Base-by-base conservation (phyloP, 2,329 filamentous ascomycete genomes). In the Penicillium oxalicum region DNA sequence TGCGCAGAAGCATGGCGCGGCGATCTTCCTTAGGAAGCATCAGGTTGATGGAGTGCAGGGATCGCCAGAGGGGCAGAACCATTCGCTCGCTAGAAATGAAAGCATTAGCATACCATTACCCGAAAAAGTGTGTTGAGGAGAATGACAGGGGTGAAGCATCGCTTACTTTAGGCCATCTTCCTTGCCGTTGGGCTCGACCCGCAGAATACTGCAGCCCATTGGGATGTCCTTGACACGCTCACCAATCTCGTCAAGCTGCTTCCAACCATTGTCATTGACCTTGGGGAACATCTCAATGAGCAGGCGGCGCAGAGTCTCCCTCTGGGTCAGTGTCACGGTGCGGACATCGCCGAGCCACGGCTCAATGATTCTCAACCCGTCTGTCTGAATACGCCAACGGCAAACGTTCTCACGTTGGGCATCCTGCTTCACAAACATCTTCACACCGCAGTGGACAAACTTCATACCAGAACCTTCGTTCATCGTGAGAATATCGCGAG, bases 361-460 rank as follows among this genome's bases (percentile, higher is more conserved):
- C 64, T 95, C 87, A 33, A 96, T 77, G 57, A 98, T 90, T 8
- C 87, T 83, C 73, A 98, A 83, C 25, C 93, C 93, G 70, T 98
- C 93, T 9, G 86, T 87, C 75, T 98, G 93, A 60, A 98, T 93
- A 40, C 93, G 83, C 93, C 93, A 98, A 50, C 86, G 81, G 74
- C 91, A 95, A 32, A 93, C 86, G 47, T 91, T 86, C 33, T 86
- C 84, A 4, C 84, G 87, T 51, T 95, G 91, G 0, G 88, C 86
- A 63, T 96, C 90, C 69, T 97, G 91, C 75, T 95, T 95, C 77
- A 97, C 93, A 68, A 95, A 98, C 89, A 97, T 97, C 74, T 95
- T 95, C 32, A 98, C 91, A 55, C 93, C 93, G 44, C 87, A 91
- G 70, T 98, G 93, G 43, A 98, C 87, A 65, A 98, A 95, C 68